These are phyloP conservation scores for Podospora anserina DNA, from an alignment of 495 filamentous ascomycete species.

Conservation along the genomic window DNA sequence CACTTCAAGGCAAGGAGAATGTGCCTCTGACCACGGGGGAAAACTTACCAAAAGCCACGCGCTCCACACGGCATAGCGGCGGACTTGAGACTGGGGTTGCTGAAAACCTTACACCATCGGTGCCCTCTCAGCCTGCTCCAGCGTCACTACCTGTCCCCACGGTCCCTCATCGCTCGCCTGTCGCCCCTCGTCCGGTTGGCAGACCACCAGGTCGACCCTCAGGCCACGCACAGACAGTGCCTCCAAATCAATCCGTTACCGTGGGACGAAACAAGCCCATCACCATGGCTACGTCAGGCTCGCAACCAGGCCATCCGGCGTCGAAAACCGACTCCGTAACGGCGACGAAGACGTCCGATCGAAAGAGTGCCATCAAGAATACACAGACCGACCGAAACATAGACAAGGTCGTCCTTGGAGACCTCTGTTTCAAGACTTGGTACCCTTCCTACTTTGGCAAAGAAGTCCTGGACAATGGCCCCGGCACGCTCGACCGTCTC, in stretches of 20 bases:
- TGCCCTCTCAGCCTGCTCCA: not conserved
- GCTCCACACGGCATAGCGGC: slow-evolving; percentile 24
- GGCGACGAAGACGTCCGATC: slow-evolving; percentile 21
- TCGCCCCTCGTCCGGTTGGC: not conserved
- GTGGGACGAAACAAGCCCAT: slow-evolving; percentile 27
- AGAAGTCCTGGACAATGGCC: slow-evolving; percentile 56
- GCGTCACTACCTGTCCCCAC: not conserved
- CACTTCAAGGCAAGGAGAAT: slow-evolving; percentile 32
- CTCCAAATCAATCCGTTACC: slow-evolving; percentile 28
- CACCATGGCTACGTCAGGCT: slow-evolving; percentile 25
- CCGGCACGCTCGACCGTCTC: slow-evolving; percentile 55
- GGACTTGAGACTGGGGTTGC: not conserved
- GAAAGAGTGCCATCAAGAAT: not conserved
- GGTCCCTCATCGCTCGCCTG: not conserved
- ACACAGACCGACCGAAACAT: slow-evolving; percentile 57
- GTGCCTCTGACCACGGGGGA: slow-evolving; percentile 19
- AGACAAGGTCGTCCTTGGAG: slow-evolving; percentile 70
- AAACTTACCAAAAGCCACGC: slow-evolving; percentile 14
- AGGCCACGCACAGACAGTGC: slow-evolving; percentile 17
- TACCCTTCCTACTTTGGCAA: slow-evolving; percentile 76
- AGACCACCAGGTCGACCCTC: slow-evolving; percentile 1
- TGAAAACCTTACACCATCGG: not conserved
- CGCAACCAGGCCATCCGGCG: slow-evolving; percentile 19
- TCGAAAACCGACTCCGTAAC: slow-evolving; percentile 16
- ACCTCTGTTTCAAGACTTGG: slow-evolving; percentile 71